Percentiles rank a stretch among this genome's conserved stretches.
phyloP scores from a whole-genome alignment of 768 basidiomycete species.

The Boletus insuetus region DNA sequence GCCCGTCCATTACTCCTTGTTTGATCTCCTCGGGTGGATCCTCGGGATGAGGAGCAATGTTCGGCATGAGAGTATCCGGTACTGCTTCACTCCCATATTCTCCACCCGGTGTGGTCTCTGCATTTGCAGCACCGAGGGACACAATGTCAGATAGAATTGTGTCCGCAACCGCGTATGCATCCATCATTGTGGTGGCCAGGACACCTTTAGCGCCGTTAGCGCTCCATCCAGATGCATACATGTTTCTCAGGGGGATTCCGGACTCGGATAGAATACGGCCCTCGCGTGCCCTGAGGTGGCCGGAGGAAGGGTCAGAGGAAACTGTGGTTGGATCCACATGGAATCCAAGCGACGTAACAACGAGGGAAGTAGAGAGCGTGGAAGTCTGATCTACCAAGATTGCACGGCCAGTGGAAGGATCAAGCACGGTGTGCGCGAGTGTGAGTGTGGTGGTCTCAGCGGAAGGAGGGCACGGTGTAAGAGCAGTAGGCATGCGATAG shows the following conservation, averaged over 20 bases:
- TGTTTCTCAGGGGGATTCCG: conserved; percentile 44
- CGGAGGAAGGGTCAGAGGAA: conserved; percentile 57
- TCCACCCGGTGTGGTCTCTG: conserved; percentile 2
- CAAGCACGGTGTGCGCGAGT: conserved; percentile 60
- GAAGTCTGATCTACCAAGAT: conserved; percentile 56
- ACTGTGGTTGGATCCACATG: conserved; percentile 56
- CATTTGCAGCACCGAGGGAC: conserved; percentile 3
- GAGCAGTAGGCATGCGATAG: conserved; percentile 64
- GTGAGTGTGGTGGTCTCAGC: conserved; percentile 41
- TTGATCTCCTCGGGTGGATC: conserved; percentile 47
- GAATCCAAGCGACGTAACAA: conserved; percentile 89
- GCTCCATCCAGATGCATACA: conserved; percentile 96
- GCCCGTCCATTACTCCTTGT: conserved; percentile 37
- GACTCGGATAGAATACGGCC: conserved; percentile 47
- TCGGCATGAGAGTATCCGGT: conserved; percentile 29
- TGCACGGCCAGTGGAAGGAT: conserved; percentile 45
- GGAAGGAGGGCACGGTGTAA: conserved; percentile 29
- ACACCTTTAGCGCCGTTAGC: conserved; percentile 90
- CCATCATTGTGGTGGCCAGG: conserved; percentile 88
- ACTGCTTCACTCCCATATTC: conserved; percentile 2
- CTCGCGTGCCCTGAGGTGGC: conserved; percentile 52
- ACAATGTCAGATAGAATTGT: conserved; percentile 62
- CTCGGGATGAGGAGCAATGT: conserved; percentile 39
- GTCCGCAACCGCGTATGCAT: conserved; percentile 80
- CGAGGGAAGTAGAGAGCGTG: conserved; percentile 62